A percentile compares a stretch with the other conserved stretches of the same genome.
These are phyloP conservation scores for Calonectria hawksworthii DNA, from an alignment of 2,329 filamentous ascomycete species.

Conservation along the genomic window DNA sequence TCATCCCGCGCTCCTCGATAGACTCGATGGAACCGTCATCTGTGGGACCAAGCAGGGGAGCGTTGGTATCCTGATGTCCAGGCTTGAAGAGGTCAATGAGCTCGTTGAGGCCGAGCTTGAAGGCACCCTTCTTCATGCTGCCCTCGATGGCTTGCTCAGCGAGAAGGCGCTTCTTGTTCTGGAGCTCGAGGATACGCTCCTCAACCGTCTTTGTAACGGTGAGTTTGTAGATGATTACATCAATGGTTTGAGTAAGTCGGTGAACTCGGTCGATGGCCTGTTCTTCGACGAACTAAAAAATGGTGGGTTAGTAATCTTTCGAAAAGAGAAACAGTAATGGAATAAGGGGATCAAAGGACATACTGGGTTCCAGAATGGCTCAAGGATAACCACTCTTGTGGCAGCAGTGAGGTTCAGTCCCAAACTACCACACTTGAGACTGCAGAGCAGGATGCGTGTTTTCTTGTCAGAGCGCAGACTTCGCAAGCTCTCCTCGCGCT, in stretches of 20 bases:
- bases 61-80: constrained; percentile 56
- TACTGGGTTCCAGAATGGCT: constrained; percentile 98
- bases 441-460: constrained; percentile 90
- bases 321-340: background rate
- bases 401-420: constrained; percentile 96
- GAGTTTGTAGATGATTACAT: constrained; percentile 95
- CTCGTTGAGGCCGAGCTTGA: constrained; percentile 93
- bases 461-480: constrained; percentile 80
- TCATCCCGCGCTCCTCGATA: constrained; percentile 34
- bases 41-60: constrained; percentile 33
- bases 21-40: constrained; percentile 35
- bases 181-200: constrained; percentile 92
- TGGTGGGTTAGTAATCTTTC: constrained; percentile 19
- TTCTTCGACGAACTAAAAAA: constrained; percentile 89
- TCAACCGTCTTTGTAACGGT: constrained; percentile 91
- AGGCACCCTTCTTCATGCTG: constrained; percentile 77
- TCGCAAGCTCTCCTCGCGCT: constrained; percentile 87
- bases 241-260: constrained; percentile 95
- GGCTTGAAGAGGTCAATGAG: constrained; percentile 91
- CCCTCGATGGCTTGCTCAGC: constrained; percentile 94
- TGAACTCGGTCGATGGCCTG: constrained; percentile 99
- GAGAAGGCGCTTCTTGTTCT: constrained; percentile 92
- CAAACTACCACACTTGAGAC: constrained; percentile 91
- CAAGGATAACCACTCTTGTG: constrained; percentile 91
- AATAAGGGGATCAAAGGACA: constrained; percentile 47